These are phyloP conservation scores for Coleophoma cylindrospora DNA, from an alignment of 2,329 filamentous ascomycete species.

Conservation along the genomic window DNA sequence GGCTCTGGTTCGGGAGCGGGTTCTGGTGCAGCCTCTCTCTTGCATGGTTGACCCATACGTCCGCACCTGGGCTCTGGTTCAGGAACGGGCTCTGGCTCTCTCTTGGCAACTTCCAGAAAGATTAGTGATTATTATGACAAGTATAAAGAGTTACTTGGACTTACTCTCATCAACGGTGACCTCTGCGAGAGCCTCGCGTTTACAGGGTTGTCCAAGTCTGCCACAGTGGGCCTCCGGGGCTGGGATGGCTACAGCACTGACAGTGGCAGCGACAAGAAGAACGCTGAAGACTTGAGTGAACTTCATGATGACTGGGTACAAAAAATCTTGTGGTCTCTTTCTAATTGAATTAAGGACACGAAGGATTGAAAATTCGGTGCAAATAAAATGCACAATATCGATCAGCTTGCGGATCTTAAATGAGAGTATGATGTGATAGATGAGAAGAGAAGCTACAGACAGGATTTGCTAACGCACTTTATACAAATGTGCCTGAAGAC, in stretches of 20 bases:
- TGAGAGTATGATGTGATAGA: slow-evolving; percentile 5
- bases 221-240: slow-evolving; percentile 7
- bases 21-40: slow-evolving; percentile 11
- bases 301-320: slow-evolving; percentile 37
- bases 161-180: too few relatives aligned
- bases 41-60: slow-evolving; percentile 9
- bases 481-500: not conserved
- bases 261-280: slow-evolving; percentile 33
- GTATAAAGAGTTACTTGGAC: too few relatives aligned
- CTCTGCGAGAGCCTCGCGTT: not conserved
- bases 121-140: too few relatives aligned
- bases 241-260: slow-evolving; percentile 24
- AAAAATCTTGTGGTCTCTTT: too few relatives aligned
- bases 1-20: slow-evolving; percentile 7
- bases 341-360: not conserved
- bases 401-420: slow-evolving; percentile 2
- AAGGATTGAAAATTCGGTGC: not conserved
- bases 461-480: not conserved
- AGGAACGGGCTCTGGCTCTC: slow-evolving; percentile 19
- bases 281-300: slow-evolving; percentile 35
- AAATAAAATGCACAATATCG: too few relatives aligned
- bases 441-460: not conserved
- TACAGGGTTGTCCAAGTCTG: not conserved
- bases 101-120: slow-evolving; percentile 2
- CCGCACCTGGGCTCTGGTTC: slow-evolving; percentile 16